Base-by-base conservation (phyloP, 768 basidiomycete genomes). In the Termitomyces sp. region DNA sequence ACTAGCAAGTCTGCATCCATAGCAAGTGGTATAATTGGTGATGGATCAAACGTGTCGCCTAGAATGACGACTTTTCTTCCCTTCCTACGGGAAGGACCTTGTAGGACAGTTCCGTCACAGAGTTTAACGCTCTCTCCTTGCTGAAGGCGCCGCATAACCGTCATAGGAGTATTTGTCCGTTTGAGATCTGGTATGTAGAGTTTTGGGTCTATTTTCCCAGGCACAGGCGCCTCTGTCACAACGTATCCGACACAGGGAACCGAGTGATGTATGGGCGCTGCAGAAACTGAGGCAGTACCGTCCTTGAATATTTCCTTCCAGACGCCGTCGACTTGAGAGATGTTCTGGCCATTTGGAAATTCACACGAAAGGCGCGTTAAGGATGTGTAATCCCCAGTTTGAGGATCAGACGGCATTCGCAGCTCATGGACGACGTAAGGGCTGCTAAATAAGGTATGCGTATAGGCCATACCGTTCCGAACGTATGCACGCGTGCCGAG, bases 371-470 rank as follows among this genome's bases (percentile, higher is more conserved):
- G 80, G 49, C 64, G 75, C 42, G 80, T 67, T 11, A 87, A 66
- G 21, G 68, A 60, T 7, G 77, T 80, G 60, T 68, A 68, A 62
- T 84, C 83, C n/a, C 77, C 81, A 19, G 66, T 64, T 23, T 71
- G 68, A 1, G 83, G 77, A 66, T 94, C 90, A 21, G 75, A 70
- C 11, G 80, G 77, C 50, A 81, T 79, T 19, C 86, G 83, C 15
- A 95, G 75, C 68, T 95, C 93, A 69, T 95, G 91, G 26, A 94
- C 89, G 52, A 89, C 80, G 64, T 89, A 95, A 2, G 85, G 79
- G 1, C 73, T 68, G 10, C 79, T 81, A 26, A 94, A 76, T 19
- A 81, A 72, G 8, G 88, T 86, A 63, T 91, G 76, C 1, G 91
- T 89, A 64, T 85, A 85, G 23, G 70, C 67, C 50, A 94, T 77